A percentile compares a stretch with the other conserved stretches of the same genome.
phyloP scores from a whole-genome alignment of 179 eudicot species.

The Monotropa hypopitys region DNA sequence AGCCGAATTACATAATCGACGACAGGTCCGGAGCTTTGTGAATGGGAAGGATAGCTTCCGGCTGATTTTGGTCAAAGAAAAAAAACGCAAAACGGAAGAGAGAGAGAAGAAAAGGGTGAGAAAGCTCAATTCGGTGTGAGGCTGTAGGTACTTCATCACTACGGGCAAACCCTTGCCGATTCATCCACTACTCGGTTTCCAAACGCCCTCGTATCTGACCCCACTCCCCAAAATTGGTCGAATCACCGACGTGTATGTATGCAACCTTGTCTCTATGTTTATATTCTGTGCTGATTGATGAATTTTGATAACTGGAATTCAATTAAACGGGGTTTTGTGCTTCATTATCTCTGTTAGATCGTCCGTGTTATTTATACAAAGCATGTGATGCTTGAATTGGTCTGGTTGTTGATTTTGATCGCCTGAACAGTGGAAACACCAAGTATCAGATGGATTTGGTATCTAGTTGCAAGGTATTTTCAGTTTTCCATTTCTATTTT shows the following conservation, averaged over 20 bases:
- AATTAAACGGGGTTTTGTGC: background rate
- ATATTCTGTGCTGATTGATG: background rate
- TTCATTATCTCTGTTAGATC: constrained; percentile 17
- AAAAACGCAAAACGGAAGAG: constrained; percentile 3
- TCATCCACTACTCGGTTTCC: background rate
- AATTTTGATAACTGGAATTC: background rate
- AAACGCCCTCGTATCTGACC: background rate
- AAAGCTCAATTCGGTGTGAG: constrained; percentile 8
- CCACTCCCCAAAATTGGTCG: background rate
- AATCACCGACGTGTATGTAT: background rate
- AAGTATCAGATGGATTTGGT: constrained; percentile 48
- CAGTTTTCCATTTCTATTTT: background rate
- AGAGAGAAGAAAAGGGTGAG: constrained; percentile 4
- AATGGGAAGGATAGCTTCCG: constrained; percentile 7
- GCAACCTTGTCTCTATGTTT: background rate
- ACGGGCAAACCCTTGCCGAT: background rate
- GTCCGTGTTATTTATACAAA: constrained; percentile 7
- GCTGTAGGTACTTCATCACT: background rate
- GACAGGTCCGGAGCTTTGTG: background rate
- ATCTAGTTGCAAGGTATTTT: constrained; percentile 61
- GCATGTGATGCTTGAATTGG: constrained; percentile 10
- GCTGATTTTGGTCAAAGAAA: constrained; percentile 15
- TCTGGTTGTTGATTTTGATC: constrained; percentile 5
- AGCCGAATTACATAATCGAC: background rate
- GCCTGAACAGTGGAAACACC: constrained; percentile 7